A percentile compares a stretch with the other conserved stretches of the same genome.
Evolutionary conservation across 208 protist species (phyloP).

Genomic region (Acanthamoeba healyi): DNA sequence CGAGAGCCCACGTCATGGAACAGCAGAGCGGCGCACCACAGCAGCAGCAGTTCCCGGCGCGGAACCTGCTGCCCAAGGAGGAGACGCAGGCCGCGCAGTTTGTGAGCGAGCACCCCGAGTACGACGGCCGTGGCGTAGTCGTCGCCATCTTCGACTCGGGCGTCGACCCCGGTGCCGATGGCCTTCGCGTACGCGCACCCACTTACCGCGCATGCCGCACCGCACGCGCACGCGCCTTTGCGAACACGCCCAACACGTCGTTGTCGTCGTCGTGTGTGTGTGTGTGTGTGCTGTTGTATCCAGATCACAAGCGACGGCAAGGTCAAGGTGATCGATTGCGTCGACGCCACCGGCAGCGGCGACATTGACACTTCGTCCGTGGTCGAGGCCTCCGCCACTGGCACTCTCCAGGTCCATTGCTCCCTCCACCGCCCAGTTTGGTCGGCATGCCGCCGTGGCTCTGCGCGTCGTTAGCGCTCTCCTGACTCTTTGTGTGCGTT

Average conservation of each 20-base stretch:
- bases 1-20: too few relatives aligned
- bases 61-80: constrained; percentile 76
- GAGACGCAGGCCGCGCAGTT: constrained; percentile 80
- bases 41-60: constrained; percentile 43
- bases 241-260: not conserved
- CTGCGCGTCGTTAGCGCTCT: not conserved
- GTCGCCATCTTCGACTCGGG: constrained; percentile 87
- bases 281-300: too few relatives aligned
- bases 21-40: not conserved
- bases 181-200: constrained; percentile 77
- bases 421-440: too few relatives aligned
- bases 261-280: not conserved
- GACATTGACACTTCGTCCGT: constrained; percentile 83
- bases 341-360: constrained; percentile 85
- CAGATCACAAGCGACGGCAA: constrained; percentile 83
- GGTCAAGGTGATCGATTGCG: constrained; percentile 85
- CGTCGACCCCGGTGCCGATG: constrained; percentile 84
- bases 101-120: constrained; percentile 75
- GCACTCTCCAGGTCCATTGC: not conserved
- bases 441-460: too few relatives aligned
- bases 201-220: too few relatives aligned
- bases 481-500: not conserved
- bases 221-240: not conserved
- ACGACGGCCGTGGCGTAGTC: constrained; percentile 81
- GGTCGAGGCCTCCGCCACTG: constrained; percentile 56